phyloP scores from a whole-genome alignment of 1,284 basidiomycete genomes.

The Rugosomyces carneus region DNA sequence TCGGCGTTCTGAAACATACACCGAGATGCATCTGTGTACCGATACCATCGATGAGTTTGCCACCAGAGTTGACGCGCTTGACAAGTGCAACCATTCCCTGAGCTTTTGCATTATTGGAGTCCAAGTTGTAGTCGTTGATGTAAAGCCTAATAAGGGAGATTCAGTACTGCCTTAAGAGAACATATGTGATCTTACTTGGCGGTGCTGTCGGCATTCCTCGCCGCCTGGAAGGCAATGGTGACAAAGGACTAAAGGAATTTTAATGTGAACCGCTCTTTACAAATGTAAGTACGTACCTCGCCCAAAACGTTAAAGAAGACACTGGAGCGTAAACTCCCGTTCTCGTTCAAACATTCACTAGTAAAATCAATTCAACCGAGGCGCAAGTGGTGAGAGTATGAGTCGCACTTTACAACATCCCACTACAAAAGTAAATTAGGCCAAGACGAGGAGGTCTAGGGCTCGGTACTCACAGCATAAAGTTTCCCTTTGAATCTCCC shows the following conservation, averaged over 20 bases:
- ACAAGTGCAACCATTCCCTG: conserved; percentile 30
- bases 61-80: conserved; percentile 25
- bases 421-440: conserved; percentile 25
- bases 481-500: conserved; percentile 34
- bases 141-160: conserved; percentile 26
- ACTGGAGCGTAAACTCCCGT: conserved; percentile 34
- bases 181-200: conserved; percentile 25
- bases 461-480: conserved; percentile 21
- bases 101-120: conserved; percentile 32
- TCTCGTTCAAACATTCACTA: conserved; percentile 40
- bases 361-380: no score
- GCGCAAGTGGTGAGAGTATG: no score
- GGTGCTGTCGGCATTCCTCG: conserved; percentile 29
- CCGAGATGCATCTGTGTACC: conserved; percentile 36
- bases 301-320: conserved; percentile 38
- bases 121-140: conserved; percentile 40
- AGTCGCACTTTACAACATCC: conserved; percentile 34
- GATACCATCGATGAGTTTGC: conserved; percentile 32
- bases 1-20: conserved; percentile 17
- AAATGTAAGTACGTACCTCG: conserved; percentile 21
- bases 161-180: not conserved
- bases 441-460: no score
- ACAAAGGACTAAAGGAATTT: conserved; percentile 27
- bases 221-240: conserved; percentile 34
- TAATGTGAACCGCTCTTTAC: not conserved